Evolutionary conservation across 2,329 filamentous ascomycete species (phyloP).

Genomic region (Ophiobolus disseminans): DNA sequence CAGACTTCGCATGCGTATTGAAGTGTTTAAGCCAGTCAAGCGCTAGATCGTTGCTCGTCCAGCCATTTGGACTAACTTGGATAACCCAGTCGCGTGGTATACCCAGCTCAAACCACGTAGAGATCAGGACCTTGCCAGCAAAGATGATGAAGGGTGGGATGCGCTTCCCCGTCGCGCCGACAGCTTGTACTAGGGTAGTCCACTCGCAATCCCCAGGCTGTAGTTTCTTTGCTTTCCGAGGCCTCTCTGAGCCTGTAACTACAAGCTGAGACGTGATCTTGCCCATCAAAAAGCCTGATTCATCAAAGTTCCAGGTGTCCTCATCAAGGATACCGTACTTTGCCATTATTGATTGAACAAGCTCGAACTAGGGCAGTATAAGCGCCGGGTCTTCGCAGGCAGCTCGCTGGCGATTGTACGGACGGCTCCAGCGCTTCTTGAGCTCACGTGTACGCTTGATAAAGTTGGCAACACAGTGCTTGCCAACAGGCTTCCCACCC

Average conservation of each 20-base stretch:
- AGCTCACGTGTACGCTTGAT: no score
- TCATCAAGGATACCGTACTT: no score
- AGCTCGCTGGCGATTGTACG: no score
- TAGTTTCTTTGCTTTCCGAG: neutral
- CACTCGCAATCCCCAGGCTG: slow-evolving; percentile 12
- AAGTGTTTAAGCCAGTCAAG: slow-evolving; percentile 28
- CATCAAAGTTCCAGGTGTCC: no score
- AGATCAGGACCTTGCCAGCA: slow-evolving; percentile 4
- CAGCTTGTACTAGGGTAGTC: slow-evolving; percentile 5
- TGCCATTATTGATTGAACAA: no score
- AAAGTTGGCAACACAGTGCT: no score
- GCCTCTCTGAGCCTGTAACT: neutral
- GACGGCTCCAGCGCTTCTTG: no score
- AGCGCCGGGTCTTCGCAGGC: no score
- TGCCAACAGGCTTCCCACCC: no score
- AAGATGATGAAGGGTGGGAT: slow-evolving; percentile 16
- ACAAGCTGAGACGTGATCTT: no score
- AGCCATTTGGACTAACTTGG: slow-evolving; percentile 32
- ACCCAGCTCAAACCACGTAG: slow-evolving; percentile 10
- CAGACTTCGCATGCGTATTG: slow-evolving; percentile 8
- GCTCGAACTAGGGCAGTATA: no score
- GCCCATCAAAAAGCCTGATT: no score
- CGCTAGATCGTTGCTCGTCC: slow-evolving; percentile 43
- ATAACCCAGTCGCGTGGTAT: slow-evolving; percentile 8
- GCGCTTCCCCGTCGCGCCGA: slow-evolving; percentile 9